Conservation (phyloP, 2,329 filamentous ascomycete species). For the Calycina marina region DNA sequence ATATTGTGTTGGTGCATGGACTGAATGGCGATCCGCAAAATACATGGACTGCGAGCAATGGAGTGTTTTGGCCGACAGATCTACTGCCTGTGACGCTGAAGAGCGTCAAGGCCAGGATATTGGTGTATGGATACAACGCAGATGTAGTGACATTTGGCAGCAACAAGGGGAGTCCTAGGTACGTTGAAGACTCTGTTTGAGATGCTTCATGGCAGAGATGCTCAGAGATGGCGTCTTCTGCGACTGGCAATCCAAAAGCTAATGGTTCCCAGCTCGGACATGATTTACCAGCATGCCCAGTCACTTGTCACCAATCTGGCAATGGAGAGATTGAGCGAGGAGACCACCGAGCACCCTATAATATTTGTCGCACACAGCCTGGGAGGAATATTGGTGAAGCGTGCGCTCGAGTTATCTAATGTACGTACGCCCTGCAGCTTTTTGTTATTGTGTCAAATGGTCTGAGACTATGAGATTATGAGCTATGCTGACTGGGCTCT, state of each 20-base stretch:
- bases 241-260: too few species aligned
- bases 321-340: conserved; percentile 43
- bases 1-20: conserved; percentile 59
- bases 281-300: conserved; percentile 57
- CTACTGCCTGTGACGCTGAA: conserved; percentile 47
- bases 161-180: conserved; percentile 28
- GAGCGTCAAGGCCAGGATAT: conserved; percentile 42
- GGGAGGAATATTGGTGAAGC: conserved; percentile 58
- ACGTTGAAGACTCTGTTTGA: too few species aligned
- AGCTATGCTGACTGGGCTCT: too few species aligned
- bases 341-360: conserved; percentile 47
- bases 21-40: conserved; percentile 49
- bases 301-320: conserved; percentile 48
- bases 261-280: conserved; percentile 52
- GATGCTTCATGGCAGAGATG: too few species aligned
- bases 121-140: conserved; percentile 65
- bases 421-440: too few species aligned
- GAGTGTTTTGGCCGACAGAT: conserved; percentile 55
- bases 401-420: conserved; percentile 52
- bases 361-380: conserved; percentile 65
- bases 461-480: too few species aligned
- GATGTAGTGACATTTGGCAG: conserved; percentile 35
- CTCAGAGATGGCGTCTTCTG: too few species aligned
- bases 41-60: conserved; percentile 42
- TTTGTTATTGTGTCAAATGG: too few species aligned